Evolutionary conservation across 257 asterid genomes (phyloP).

Genomic region (Penstemon davidsonii): DNA sequence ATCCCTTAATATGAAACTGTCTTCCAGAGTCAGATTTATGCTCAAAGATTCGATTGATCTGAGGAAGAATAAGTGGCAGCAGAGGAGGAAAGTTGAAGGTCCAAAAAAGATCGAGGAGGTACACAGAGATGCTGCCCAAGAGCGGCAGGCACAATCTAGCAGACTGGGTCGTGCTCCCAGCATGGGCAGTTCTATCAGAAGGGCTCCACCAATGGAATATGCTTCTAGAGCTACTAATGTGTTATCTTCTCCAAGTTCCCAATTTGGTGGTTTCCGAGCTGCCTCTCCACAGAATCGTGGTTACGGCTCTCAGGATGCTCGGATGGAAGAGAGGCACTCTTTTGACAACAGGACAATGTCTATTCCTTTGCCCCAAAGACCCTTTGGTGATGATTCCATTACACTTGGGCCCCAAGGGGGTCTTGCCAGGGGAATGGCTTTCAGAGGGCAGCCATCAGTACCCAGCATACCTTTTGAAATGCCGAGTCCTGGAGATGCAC

Average conservation of each 20-base stretch:
- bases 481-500: slow-evolving; percentile 48
- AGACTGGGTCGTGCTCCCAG: slow-evolving; percentile 69
- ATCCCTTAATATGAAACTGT: slow-evolving; percentile 74
- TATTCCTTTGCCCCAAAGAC: slow-evolving; percentile 56
- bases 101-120: slow-evolving; percentile 96
- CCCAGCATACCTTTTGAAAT: slow-evolving; percentile 40
- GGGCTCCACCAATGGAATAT: slow-evolving; percentile 73
- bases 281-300: slow-evolving; percentile 61
- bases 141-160: slow-evolving; percentile 76
- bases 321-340: slow-evolving; percentile 63
- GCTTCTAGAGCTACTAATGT: slow-evolving; percentile 60
- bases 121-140: slow-evolving; percentile 96
- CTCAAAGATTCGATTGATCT: slow-evolving; percentile 86
- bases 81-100: slow-evolving; percentile 94
- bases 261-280: slow-evolving; percentile 52
- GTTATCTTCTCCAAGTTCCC: slow-evolving; percentile 64
- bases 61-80: slow-evolving; percentile 97
- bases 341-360: slow-evolving; percentile 57
- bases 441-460: slow-evolving; percentile 66
- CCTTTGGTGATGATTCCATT: slow-evolving; percentile 66
- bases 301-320: slow-evolving; percentile 69
- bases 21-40: slow-evolving; percentile 94
- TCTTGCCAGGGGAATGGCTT: slow-evolving; percentile 83
- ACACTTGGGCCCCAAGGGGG: slow-evolving; percentile 98
- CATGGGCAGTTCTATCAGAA: slow-evolving; percentile 58